Conservation (phyloP, 2,329 filamentous ascomycete species). For the Stagonosporopsis rhizophila region DNA sequence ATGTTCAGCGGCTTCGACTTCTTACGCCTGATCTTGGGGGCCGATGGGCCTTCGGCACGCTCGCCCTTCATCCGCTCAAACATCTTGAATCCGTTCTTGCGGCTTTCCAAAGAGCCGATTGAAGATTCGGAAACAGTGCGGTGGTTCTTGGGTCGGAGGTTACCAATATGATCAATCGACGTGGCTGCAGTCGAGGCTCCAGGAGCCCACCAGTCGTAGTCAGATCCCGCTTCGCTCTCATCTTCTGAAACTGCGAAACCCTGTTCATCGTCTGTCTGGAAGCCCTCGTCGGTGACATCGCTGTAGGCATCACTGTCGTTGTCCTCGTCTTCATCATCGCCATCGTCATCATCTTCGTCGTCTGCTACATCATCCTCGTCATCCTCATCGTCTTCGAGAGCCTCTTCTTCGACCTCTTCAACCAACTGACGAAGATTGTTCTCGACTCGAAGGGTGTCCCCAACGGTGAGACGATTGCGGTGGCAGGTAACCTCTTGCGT, state of each 20-base stretch:
- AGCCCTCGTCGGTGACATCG: constrained; percentile 67
- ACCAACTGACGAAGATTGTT: constrained; percentile 84
- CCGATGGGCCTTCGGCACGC: constrained; percentile 11
- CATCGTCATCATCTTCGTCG: constrained; percentile 50
- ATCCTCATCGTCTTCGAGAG: constrained; percentile 65
- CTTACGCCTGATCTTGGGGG: constrained; percentile 45
- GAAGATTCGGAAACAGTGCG: constrained; percentile 62
- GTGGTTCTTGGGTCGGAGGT: constrained; percentile 55
- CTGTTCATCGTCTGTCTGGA: constrained; percentile 80
- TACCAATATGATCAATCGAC: constrained; percentile 57
- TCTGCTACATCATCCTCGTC: constrained; percentile 61
- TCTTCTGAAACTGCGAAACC: constrained; percentile 75
- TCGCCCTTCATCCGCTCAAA: constrained; percentile 31
- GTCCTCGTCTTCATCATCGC: constrained; percentile 58
- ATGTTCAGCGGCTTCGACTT: constrained; percentile 62
- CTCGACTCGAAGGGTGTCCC: constrained; percentile 89
- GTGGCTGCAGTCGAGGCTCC: constrained; percentile 60
- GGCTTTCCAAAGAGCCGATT: constrained; percentile 58
- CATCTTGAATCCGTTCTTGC: constrained; percentile 37
- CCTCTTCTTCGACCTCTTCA: constrained; percentile 91
- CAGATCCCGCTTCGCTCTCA: constrained; percentile 68
- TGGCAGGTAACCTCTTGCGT: constrained; percentile 73
- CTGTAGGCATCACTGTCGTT: constrained; percentile 49
- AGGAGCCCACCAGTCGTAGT: constrained; percentile 70
- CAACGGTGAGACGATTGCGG: constrained; percentile 79